These are phyloP conservation scores for Letharia lupina DNA, from an alignment of 495 filamentous ascomycete genomes.

Conservation along the genomic window DNA sequence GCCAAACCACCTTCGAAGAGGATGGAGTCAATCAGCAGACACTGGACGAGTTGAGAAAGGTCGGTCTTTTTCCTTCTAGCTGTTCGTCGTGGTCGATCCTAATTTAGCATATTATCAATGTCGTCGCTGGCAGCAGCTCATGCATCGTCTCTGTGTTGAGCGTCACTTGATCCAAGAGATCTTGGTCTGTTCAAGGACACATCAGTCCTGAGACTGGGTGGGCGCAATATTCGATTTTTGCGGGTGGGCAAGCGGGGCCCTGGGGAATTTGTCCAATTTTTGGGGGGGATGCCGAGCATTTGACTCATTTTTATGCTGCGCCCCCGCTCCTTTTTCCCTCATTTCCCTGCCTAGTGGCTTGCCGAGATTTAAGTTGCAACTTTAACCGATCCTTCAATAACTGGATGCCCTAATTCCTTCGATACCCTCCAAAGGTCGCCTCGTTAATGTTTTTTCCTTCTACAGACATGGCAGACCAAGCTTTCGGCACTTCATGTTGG, in stretches of 20 bases:
- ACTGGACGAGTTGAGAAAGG: constrained; percentile 74
- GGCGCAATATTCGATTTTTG: constrained; percentile 11
- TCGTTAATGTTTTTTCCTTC: background rate
- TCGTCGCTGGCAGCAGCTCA: background rate
- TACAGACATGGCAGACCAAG: constrained; percentile 86
- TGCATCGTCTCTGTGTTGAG: background rate
- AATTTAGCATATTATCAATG: background rate
- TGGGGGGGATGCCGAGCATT: constrained; percentile 23
- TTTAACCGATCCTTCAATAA: constrained; percentile 24
- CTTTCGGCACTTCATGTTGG: constrained; percentile 74
- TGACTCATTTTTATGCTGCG: constrained; percentile 26
- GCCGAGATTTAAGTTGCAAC: constrained; percentile 12
- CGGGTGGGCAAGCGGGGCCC: constrained; percentile 15
- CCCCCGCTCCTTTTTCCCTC: constrained; percentile 23
- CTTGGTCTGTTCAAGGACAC: background rate
- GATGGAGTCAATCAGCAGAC: constrained; percentile 80
- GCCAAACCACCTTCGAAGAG: constrained; percentile 93
- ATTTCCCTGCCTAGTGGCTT: constrained; percentile 19
- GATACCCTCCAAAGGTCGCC: background rate
- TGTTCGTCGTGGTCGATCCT: background rate
- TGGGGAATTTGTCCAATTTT: constrained; percentile 10
- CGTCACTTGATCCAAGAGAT: background rate
- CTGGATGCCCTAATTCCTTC: constrained; percentile 1
- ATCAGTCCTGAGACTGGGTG: constrained; percentile 1
- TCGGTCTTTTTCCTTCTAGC: constrained; percentile 40